These are phyloP conservation scores for Saccharomycopsis lassenensis DNA, from an alignment of 805 yeast genomes.

Conservation along the genomic window DNA sequence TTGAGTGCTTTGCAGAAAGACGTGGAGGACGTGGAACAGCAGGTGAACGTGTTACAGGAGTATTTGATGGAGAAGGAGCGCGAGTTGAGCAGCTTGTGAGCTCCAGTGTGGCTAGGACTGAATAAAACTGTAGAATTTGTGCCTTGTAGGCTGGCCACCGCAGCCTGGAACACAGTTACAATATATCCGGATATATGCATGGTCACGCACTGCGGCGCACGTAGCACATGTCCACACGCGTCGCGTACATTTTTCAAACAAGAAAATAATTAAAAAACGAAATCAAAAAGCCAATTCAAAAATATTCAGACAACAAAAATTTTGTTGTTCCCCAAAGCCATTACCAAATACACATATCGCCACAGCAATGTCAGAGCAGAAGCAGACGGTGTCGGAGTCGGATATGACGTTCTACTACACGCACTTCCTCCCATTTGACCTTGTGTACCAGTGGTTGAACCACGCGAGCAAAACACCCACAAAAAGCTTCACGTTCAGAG, in stretches of 20 bases:
- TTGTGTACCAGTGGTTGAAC: constrained; percentile 79
- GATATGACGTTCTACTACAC: constrained; percentile 69
- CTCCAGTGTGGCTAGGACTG: constrained; percentile 28
- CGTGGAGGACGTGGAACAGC: constrained; percentile 61
- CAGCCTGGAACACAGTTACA: too few species aligned
- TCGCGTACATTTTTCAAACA: too few species aligned
- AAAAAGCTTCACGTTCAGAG: constrained; percentile 72
- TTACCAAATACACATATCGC: too few species aligned
- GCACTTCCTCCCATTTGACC: constrained; percentile 61
- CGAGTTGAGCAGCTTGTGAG: constrained; percentile 43
- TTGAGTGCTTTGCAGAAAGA: constrained; percentile 26
- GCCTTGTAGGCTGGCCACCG: constrained; percentile 16
- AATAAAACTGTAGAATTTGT: background rate
- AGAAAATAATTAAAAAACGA: too few species aligned
- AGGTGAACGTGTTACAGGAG: constrained; percentile 60
- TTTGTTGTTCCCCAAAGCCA: too few species aligned
- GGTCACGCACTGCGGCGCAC: too few species aligned
- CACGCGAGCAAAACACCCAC: constrained; percentile 59
- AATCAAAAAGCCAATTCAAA: too few species aligned
- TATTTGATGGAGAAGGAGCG: constrained; percentile 49
- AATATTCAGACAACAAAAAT: too few species aligned
- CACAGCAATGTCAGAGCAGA: too few species aligned
- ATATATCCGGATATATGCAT: too few species aligned
- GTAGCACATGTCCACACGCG: too few species aligned
- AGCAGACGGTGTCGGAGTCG: constrained; percentile 39